Conservation (phyloP, 345 rosid genomes). For the Kernera saxatilis region DNA sequence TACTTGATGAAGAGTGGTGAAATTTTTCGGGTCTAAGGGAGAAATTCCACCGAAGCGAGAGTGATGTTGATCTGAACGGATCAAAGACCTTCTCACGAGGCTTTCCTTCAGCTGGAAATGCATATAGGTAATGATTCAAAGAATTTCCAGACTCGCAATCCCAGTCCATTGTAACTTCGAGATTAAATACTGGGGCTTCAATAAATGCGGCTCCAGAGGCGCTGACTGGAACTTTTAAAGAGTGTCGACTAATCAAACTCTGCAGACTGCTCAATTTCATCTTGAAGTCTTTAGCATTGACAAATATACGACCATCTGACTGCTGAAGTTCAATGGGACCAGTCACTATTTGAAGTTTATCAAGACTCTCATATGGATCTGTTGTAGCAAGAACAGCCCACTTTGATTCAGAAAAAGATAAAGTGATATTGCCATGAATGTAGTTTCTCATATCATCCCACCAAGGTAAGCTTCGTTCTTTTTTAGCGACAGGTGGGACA, state of each 20-base stretch:
- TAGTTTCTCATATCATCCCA: conserved; percentile 99
- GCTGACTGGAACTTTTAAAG: conserved; percentile 52
- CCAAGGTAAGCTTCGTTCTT: conserved; percentile 94
- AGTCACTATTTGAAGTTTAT: conserved; percentile 69
- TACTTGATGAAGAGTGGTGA: conserved; percentile 38
- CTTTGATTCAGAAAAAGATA: conserved; percentile 62
- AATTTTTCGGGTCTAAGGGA: conserved; percentile 66
- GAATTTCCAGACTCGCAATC: conserved; percentile 87
- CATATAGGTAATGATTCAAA: conserved; percentile 82
- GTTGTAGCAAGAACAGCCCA: conserved; percentile 83
- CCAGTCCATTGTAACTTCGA: conserved; percentile 94
- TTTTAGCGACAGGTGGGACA: conserved; percentile 54
- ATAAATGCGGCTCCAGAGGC: conserved; percentile 54
- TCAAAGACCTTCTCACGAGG: conserved; percentile 79
- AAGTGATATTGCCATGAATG: conserved; percentile 70
- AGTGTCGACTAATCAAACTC: conserved; percentile 58
- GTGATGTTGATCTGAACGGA: conserved; percentile 93
- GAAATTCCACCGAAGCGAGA: conserved; percentile 89
- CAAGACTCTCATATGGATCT: conserved; percentile 95
- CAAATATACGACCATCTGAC: conserved; percentile 80
- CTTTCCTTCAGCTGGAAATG: conserved; percentile 81
- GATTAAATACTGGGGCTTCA: conserved; percentile 66
- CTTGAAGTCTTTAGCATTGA: conserved; percentile 77
- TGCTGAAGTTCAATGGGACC: conserved; percentile 81
- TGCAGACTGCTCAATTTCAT: conserved; percentile 80